Evolutionary conservation across 1,284 basidiomycete genomes (phyloP), one percentile per base, ranked within the genome.

Genomic region (Ceratobasidium papillatum): DNA sequence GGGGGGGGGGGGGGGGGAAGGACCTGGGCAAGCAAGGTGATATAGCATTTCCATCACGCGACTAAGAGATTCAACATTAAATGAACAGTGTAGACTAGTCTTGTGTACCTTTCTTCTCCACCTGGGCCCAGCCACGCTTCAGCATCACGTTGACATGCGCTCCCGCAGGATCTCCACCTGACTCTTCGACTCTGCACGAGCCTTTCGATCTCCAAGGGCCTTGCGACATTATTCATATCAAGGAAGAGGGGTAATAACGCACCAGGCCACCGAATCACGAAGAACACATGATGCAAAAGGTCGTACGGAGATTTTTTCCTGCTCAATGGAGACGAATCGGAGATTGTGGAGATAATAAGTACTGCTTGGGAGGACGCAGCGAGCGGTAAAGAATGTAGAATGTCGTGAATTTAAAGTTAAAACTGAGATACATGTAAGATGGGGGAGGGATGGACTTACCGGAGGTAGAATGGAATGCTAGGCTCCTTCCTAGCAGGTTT

Each of bases 191-290:
- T 59, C 51, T 8, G 36, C n/a, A 4, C 25, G 52, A 32, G 54
- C 54, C 36, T 71, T 59, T 17, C 41, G 36, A 7, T 78, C 79
- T 3, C 90, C 89, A 69, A 95, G 84, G 1, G 94, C 89, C 83
- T 92, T 95, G 77, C 89, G 86, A 72, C 95, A 86, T 82, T 95
- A 94, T 75, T 84, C 86, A n/a, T 27, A 43, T 62, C 41, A 19
- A 51, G 30, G 25, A 7, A 72, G 3, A 47, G 14, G 38, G 19
- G 9, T 56, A 47, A 19, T 11, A n/a, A 85, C 88, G 80, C 82
- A 96, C 95, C 90, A 74, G 95, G 95, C 90, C 94, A 95, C 95
- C 96, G 98, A 63, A 91, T 85, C n/a, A 88, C 77, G 82, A 96
- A 95, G 77, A 96, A 83, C 3, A 82, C 80, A 0, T 86, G 87